These are phyloP conservation scores for Nemania bipapillata DNA, from an alignment of 2,329 filamentous ascomycete genomes.

Conservation along the genomic window DNA sequence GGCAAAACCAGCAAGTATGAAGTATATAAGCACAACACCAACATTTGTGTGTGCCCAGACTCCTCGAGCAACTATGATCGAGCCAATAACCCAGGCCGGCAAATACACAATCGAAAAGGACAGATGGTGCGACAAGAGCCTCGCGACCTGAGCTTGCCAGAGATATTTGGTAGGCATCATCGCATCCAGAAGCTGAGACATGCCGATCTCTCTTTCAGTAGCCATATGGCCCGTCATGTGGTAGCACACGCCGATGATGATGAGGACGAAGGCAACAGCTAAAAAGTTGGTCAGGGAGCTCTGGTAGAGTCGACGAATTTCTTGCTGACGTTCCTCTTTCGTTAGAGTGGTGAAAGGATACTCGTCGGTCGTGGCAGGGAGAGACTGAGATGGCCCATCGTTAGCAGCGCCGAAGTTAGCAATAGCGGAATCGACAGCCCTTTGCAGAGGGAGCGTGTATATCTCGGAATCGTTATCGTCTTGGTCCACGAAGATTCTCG, in stretches of 20 bases:
- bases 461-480: conserved; percentile 78
- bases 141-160: conserved; percentile 81
- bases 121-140: conserved; percentile 82
- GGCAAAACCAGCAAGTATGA: conserved; percentile 79
- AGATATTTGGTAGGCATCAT: conserved; percentile 83
- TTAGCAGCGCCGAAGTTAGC: conserved; percentile 61
- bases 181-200: conserved; percentile 87
- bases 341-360: conserved; percentile 81
- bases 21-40: conserved; percentile 76
- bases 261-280: conserved; percentile 81
- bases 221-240: conserved; percentile 88
- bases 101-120: conserved; percentile 83
- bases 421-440: conserved; percentile 80
- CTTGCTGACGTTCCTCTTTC: conserved; percentile 70
- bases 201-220: conserved; percentile 84
- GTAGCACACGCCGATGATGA: conserved; percentile 83
- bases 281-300: conserved; percentile 78
- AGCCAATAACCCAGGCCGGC: conserved; percentile 84
- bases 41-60: conserved; percentile 73
- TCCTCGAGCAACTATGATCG: conserved; percentile 69
- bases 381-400: conserved; percentile 46
- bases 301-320: conserved; percentile 77
- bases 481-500: conserved; percentile 71
- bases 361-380: conserved; percentile 66
- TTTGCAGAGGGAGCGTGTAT: conserved; percentile 82